Evolutionary conservation across 305 asterid species (phyloP).

Genomic region (Plantago rigida): DNA sequence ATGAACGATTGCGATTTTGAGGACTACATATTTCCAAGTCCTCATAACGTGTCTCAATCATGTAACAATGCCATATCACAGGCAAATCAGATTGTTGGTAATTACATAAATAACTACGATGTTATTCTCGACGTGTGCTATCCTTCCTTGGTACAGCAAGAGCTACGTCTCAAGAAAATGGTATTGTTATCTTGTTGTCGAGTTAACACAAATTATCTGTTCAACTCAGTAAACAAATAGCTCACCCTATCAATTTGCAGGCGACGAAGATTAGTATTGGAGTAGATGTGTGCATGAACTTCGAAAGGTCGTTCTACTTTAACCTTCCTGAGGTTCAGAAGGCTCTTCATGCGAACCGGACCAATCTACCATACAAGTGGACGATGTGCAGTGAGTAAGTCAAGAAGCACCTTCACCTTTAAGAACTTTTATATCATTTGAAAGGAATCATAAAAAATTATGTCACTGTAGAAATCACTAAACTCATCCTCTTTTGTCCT

Average conservation of each 20-base stretch:
- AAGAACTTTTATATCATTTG: not conserved
- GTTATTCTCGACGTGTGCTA: slow-evolving; percentile 90
- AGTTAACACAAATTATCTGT: not conserved
- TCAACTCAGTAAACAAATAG: not conserved
- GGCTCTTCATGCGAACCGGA: slow-evolving; percentile 71
- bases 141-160: slow-evolving; percentile 87
- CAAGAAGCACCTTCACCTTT: not conserved
- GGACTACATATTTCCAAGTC: slow-evolving; percentile 57
- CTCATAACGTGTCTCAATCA: slow-evolving; percentile 56
- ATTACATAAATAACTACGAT: slow-evolving; percentile 61
- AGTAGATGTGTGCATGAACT: slow-evolving; percentile 71
- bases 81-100: slow-evolving; percentile 59
- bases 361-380: slow-evolving; percentile 58
- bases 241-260: slow-evolving; percentile 27
- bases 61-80: slow-evolving; percentile 52
- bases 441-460: not conserved
- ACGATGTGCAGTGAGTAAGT: slow-evolving; percentile 57
- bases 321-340: slow-evolving; percentile 75
- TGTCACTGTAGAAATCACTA: not conserved
- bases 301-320: slow-evolving; percentile 53
- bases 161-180: slow-evolving; percentile 67
- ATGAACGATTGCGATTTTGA: slow-evolving; percentile 75
- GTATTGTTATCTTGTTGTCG: slow-evolving; percentile 26
- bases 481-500: not conserved
- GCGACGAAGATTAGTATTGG: slow-evolving; percentile 68